A percentile compares a stretch with the other conserved stretches of the same genome.
These are phyloP conservation scores for Psilocybe subaeruginosa DNA, from an alignment of 768 basidiomycete genomes.

Conservation along the genomic window DNA sequence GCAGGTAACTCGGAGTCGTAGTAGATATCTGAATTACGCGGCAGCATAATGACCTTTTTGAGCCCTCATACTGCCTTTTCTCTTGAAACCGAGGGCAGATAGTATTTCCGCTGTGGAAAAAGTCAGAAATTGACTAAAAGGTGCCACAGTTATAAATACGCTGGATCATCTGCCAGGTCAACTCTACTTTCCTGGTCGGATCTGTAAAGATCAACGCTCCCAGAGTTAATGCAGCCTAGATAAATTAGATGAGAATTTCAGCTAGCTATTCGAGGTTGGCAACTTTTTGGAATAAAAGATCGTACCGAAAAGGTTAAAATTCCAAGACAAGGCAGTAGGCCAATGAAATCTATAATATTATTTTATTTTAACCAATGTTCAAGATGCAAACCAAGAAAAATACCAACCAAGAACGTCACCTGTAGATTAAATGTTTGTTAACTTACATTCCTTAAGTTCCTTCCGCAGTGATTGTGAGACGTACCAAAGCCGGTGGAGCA, in stretches of 20 bases:
- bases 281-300: background rate
- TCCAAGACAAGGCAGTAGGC: slow-evolving; percentile 24
- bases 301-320: slow-evolving; percentile 21
- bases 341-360: slow-evolving; percentile 20
- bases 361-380: background rate
- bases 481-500: slow-evolving; percentile 24
- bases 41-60: no score
- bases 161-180: slow-evolving; percentile 15
- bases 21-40: no score
- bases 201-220: slow-evolving; percentile 21
- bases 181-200: slow-evolving; percentile 13
- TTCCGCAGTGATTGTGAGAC: slow-evolving; percentile 8
- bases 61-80: no score
- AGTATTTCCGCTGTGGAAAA: background rate
- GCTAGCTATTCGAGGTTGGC: background rate
- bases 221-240: slow-evolving; percentile 19
- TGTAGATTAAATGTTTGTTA: background rate
- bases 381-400: background rate
- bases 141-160: slow-evolving; percentile 7
- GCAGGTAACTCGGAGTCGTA: no score
- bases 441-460: background rate
- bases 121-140: background rate
- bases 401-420: background rate
- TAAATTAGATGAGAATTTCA: background rate
- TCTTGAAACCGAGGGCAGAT: background rate